phyloP scores from a whole-genome alignment of 148 eudicot genomes.

The Chenopodium quinoa region DNA sequence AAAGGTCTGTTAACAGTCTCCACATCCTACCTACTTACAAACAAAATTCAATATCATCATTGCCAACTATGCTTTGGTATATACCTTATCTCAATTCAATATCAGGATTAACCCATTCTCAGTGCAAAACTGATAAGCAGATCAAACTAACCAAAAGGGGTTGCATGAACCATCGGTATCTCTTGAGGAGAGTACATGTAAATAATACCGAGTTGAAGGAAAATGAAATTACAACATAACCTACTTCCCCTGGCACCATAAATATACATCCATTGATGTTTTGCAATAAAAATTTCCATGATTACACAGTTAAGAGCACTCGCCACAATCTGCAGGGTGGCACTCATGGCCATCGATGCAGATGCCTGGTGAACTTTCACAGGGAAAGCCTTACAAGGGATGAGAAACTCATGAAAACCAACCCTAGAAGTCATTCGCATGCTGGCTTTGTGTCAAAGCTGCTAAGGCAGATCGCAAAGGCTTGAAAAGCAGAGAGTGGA shows the following conservation, averaged over 20 bases:
- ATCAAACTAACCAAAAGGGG: not conserved
- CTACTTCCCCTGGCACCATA: conserved; percentile 6
- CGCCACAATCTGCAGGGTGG: not conserved
- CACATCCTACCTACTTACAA: not conserved
- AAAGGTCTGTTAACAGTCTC: not conserved
- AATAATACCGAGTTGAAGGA: conserved; percentile 19
- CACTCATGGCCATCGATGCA: conserved; percentile 1
- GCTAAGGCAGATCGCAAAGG: conserved; percentile 86
- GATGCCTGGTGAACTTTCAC: not conserved
- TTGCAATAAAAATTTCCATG: conserved; percentile 6
- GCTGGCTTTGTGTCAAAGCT: conserved; percentile 95
- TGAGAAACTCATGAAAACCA: not conserved
- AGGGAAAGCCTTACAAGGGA: not conserved
- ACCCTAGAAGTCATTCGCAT: conserved; percentile 48
- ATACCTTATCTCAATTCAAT: too few species aligned
- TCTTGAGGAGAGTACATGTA: not conserved
- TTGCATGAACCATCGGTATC: not conserved
- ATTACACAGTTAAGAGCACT: not conserved
- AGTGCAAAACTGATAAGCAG: not conserved
- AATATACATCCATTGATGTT: conserved; percentile 20
- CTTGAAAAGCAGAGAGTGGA: conserved; percentile 89
- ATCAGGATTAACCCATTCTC: not conserved
- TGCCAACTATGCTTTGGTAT: not conserved
- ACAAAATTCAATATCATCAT: not conserved
- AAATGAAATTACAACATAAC: conserved; percentile 7